Evolutionary conservation across 192 early-diverging fungal genomes (phyloP), one percentile per base, ranked within the genome.

Genomic region (Coemansia sp.): DNA sequence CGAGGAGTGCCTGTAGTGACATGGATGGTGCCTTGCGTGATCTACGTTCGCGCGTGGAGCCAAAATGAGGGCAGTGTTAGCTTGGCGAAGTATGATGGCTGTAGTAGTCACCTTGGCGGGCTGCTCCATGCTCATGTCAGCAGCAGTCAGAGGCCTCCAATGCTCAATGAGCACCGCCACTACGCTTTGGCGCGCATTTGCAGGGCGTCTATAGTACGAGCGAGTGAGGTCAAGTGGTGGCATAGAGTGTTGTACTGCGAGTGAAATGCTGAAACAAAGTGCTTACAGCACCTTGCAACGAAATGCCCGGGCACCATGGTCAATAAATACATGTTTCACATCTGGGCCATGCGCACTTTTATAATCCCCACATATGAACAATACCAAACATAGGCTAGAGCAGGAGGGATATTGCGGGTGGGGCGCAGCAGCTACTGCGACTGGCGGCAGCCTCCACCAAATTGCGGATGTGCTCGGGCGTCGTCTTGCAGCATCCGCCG

Each of bases 401-500:
- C 29, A 32, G 7, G 7, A 32, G 29, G 7, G 26, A 55, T 54
- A 3, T 27, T 35, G 3, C 36, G 19, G n/a, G 54, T 34, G 36
- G 38, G 18, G 43, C 33, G 26, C 58, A n/a, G 29, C 43, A 56
- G 29, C 22, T 35, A 35, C 22, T 60, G 27, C 8, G 40, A 17
- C 15, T 21, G 26, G 39, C 33, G 14, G 42, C 22, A 14, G 37
- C 12, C 34, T 43, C 33, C 7, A 24, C 57, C 39, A 71, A 52
- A 15, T 33, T 54, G 33, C 43, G 22, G 48, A 83, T 87, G 66
- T 87, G 73, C 15, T 70, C 48, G 4, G 83, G 84, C 3, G 68
- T 72, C n/a, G 83, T 83, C 38, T 76, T 71, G 61, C 87, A 88
- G 60, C 87, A 87, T 4, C 86, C 87, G 8, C 87, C 87, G 24